Conservation (phyloP, 73 alveolate species). For the Blepharisma stoltei region DNA sequence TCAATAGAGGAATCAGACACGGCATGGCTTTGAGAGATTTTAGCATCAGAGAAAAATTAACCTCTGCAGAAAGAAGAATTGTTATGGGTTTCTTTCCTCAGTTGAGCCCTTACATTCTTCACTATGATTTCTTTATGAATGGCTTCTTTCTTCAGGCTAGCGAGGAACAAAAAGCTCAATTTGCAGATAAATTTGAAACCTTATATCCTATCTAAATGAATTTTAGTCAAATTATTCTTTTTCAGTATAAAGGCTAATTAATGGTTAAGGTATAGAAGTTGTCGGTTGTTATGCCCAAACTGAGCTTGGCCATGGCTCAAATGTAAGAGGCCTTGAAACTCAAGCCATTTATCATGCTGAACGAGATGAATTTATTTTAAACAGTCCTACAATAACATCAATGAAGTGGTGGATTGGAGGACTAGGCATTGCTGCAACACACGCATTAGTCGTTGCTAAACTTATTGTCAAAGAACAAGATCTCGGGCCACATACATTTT, state of each 20-base stretch:
- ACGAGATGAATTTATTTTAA: conserved; percentile 63
- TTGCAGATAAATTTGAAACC: conserved; percentile 41
- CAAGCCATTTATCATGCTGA: conserved; percentile 65
- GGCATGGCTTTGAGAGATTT: conserved; percentile 14
- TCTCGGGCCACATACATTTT: conserved; percentile 76
- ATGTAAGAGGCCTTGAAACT: conserved; percentile 68
- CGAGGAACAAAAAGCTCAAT: conserved; percentile 52
- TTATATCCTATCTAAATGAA: too few species aligned
- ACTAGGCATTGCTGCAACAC: conserved; percentile 61
- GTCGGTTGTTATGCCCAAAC: conserved; percentile 77
- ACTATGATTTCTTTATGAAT: conserved; percentile 20
- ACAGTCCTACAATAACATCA: conserved; percentile 67
- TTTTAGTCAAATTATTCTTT: too few species aligned
- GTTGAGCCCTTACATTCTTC: neutral
- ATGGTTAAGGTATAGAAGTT: conserved; percentile 36
- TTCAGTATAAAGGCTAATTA: too few species aligned
- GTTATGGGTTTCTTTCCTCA: conserved; percentile 11
- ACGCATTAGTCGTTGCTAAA: conserved; percentile 68
- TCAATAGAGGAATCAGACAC: neutral
- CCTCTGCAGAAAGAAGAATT: neutral
- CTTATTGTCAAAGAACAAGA: conserved; percentile 60
- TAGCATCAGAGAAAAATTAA: conserved; percentile 2
- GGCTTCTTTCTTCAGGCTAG: conserved; percentile 33
- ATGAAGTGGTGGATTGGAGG: conserved; percentile 89
- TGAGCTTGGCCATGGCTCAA: conserved; percentile 89